Base-by-base conservation (phyloP, 2,329 filamentous ascomycete species). In the Helotiales sp. region DNA sequence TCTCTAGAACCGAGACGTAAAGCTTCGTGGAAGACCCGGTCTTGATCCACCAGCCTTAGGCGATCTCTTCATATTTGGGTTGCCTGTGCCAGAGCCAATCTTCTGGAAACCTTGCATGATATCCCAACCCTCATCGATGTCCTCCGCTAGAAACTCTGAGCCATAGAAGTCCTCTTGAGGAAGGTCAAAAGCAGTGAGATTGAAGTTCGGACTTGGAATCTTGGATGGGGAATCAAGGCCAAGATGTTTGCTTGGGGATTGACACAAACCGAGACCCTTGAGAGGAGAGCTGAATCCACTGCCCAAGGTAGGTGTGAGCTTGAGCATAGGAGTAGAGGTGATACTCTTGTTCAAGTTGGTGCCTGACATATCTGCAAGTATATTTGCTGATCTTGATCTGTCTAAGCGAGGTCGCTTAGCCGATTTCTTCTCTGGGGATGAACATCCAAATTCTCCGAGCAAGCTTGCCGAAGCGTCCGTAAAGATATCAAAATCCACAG, bases 81-180 rank as follows among this genome's bases (percentile, higher is more conserved):
- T 60, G 43, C 60, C 67, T 43, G 63, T 61, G 49, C 90, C 90
- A 74, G 75, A 69, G 7, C 91, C 91, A 76, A 93, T 93, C 80
- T 89, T 91, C 76, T 90, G 87, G 74, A 93, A 93, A 10, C 90
- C 90, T 75, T 92, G 89, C 54, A 91, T 84, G 71, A 93, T 89
- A 73, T 93, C 91, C 60, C 93, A 84, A 1, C 85, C 87, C 15
- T 89, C 87, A 66, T 86, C 83, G 2, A 81, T 81, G 47, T 88
- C 87, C 67, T 90, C 88, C 65, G 83, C 82, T 61, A 88, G 81
- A 47, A 89, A 82, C 40, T 88, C 84, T 0, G 82, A 72, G 22
- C 82, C 79, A 72, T 84, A 87, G 32, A 87, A 83, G 7, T 86
- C 83, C 5, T 86, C 83, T 52, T 85, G 17, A 6, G 73, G 73